These are phyloP conservation scores for Rhododendron henanense DNA, from an alignment of 148 eudicot species.

Conservation along the genomic window DNA sequence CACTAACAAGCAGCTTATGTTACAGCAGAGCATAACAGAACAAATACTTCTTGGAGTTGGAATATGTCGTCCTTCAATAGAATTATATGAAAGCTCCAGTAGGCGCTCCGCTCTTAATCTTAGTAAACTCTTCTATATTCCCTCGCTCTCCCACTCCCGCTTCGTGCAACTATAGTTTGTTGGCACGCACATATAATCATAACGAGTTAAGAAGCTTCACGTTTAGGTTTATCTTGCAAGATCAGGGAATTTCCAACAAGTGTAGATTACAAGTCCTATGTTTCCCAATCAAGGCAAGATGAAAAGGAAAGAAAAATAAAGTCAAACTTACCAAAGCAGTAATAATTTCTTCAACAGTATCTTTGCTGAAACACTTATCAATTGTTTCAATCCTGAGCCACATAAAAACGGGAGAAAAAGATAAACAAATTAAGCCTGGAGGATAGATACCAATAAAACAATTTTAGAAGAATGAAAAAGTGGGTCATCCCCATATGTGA, in stretches of 20 bases:
- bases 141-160: not conserved
- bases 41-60: not conserved
- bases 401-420: not conserved
- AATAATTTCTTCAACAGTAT: slow-evolving; percentile 78
- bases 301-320: not conserved
- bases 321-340: slow-evolving; percentile 67
- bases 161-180: not conserved
- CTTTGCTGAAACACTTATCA: slow-evolving; percentile 83
- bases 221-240: not conserved
- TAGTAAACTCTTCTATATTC: not conserved
- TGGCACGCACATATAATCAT: not conserved
- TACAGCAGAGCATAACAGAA: not conserved
- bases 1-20: not conserved
- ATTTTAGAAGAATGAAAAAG: not conserved
- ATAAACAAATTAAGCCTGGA: not conserved
- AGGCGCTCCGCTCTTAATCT: not conserved
- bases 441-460: not conserved
- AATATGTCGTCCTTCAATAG: not conserved
- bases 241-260: not conserved
- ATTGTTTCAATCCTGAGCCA: slow-evolving; percentile 70
- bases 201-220: not conserved
- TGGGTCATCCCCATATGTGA: not conserved
- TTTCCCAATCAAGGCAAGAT: not conserved
- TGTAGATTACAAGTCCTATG: not conserved
- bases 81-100: not conserved